Conservation (phyloP, 441 rosid genomes). For the Gossypium schwendimanii region DNA sequence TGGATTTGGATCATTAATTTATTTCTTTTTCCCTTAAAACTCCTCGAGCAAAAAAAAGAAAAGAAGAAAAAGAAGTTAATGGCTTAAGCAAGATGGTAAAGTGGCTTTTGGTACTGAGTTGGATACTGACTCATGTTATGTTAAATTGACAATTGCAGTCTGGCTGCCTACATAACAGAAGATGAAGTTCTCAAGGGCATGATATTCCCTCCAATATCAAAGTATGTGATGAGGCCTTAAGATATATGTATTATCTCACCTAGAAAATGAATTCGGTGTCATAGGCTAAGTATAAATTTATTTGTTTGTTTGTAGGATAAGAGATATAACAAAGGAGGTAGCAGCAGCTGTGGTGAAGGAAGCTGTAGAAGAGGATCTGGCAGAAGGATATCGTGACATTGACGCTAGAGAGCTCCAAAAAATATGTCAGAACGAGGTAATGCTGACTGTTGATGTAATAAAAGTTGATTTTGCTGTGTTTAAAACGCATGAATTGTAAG, state of each 20-base stretch:
- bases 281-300: neutral
- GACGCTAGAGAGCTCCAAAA: constrained; percentile 66
- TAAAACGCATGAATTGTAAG: neutral
- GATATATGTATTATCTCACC: neutral
- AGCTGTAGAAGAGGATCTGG: constrained; percentile 78
- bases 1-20: constrained; percentile 1
- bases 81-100: neutral
- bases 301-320: constrained; percentile 50
- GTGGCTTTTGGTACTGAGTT: constrained; percentile 11
- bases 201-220: constrained; percentile 80
- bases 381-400: constrained; percentile 78
- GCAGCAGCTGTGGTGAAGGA: constrained; percentile 92
- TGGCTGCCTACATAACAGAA: constrained; percentile 89
- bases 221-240: constrained; percentile 32
- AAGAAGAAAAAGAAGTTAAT: neutral
- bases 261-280: neutral
- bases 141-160: constrained; percentile 41
- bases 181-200: constrained; percentile 80
- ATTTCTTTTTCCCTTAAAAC: neutral
- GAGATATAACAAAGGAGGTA: constrained; percentile 82
- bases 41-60: neutral
- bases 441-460: neutral
- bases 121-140: constrained; percentile 13
- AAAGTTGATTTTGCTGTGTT: constrained; percentile 1
- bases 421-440: constrained; percentile 53